Conservation (phyloP, 75 land plant genomes). For the Picea glauca region DNA sequence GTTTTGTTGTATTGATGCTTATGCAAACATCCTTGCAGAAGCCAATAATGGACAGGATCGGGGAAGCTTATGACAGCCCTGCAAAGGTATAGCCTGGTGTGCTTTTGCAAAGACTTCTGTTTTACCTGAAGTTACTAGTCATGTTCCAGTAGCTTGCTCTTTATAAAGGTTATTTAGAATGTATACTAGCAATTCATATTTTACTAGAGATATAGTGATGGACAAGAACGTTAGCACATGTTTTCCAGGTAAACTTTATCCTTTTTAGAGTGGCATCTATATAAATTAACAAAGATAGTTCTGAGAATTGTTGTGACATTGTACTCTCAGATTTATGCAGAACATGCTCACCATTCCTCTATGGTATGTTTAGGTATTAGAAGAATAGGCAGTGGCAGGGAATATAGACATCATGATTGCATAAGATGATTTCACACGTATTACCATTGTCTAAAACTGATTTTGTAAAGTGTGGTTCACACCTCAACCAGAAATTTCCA, state of each 20-base stretch:
- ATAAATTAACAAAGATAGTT: not conserved
- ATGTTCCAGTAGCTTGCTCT: not conserved
- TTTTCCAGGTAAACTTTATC: not conserved
- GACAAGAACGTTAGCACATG: not conserved
- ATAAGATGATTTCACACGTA: too few relatives aligned
- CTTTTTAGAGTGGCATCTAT: not conserved
- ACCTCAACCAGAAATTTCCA: too few relatives aligned
- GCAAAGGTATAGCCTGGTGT: slow-evolving; percentile 55
- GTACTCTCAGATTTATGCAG: too few relatives aligned
- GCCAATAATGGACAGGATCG: slow-evolving; percentile 87
- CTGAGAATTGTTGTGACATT: not conserved
- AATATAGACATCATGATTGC: too few relatives aligned
- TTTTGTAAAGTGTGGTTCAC: too few relatives aligned
- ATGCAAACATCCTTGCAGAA: slow-evolving; percentile 50
- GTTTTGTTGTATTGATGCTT: not conserved
- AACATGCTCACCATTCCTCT: too few relatives aligned
- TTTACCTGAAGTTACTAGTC: not conserved
- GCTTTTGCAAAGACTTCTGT: not conserved
- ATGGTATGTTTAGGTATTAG: too few relatives aligned
- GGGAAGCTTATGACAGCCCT: slow-evolving; percentile 78
- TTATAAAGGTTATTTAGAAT: not conserved
- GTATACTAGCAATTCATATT: not conserved
- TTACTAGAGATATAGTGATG: not conserved
- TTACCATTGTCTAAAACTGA: too few relatives aligned
- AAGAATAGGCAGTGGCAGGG: too few relatives aligned